Conservation (phyloP, 306 rosid species). For the Inga leiocalycina region DNA sequence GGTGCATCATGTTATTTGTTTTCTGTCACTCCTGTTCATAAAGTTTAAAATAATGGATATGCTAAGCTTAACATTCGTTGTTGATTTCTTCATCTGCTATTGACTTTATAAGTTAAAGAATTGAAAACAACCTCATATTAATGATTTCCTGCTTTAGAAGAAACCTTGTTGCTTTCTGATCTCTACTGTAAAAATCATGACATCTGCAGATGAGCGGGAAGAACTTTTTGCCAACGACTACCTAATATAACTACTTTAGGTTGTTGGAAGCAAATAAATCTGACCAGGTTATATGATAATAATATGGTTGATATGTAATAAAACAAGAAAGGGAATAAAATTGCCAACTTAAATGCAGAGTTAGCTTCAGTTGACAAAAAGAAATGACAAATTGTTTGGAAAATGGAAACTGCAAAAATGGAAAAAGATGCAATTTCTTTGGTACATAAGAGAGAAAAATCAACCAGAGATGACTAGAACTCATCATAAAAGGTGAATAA, state of each 20-base stretch:
- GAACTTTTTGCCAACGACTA: conserved; percentile 4
- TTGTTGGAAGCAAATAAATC: conserved; percentile 3
- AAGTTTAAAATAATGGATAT: no score
- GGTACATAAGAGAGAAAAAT: background rate
- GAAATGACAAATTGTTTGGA: background rate
- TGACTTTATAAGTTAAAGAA: background rate
- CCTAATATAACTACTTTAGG: background rate
- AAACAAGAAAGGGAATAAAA: conserved; percentile 3
- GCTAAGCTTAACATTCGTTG: no score
- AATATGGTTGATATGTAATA: background rate
- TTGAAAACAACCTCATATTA: background rate
- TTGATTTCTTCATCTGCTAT: background rate
- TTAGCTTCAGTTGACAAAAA: background rate
- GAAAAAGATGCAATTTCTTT: conserved; percentile 6
- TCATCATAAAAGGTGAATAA: background rate
- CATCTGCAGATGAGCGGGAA: background rate
- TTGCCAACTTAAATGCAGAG: background rate
- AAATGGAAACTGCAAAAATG: conserved; percentile 3
- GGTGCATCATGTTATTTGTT: no score
- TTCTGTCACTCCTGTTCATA: no score
- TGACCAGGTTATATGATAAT: conserved; percentile 2
- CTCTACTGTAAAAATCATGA: background rate
- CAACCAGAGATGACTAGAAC: background rate
- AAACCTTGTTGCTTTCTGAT: background rate
- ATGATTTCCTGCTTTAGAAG: conserved; percentile 10